Conservation (phyloP, 371 early-diverging fungal species). For the Dinochytrium kinnereticum region DNA sequence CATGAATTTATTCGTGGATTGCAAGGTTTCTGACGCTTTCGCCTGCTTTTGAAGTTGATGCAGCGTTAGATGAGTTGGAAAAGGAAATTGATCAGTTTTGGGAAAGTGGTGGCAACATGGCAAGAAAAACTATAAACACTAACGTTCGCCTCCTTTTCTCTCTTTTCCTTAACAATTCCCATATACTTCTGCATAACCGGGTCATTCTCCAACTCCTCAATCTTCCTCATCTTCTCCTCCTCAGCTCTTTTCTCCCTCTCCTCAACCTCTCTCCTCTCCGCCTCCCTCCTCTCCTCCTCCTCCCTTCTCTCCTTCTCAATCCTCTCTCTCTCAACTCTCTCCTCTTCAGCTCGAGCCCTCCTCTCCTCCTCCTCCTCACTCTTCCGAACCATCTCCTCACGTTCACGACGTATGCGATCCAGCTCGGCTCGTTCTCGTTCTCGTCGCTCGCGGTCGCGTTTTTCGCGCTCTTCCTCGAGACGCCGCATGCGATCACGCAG, state of each 20-base stretch:
- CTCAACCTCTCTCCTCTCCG: slow-evolving; percentile 22
- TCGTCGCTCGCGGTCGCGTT: slow-evolving; percentile 22
- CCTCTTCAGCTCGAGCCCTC: slow-evolving; percentile 16
- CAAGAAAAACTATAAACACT: neutral
- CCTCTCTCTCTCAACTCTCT: slow-evolving; percentile 15
- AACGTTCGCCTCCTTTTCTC: slow-evolving; percentile 30
- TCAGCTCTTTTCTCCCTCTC: slow-evolving; percentile 9
- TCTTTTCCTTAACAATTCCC: slow-evolving; percentile 46
- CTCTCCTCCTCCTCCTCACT: slow-evolving; percentile 11
- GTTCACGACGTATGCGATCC: slow-evolving; percentile 22
- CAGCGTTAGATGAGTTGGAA: too few species aligned
- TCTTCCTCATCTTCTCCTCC: slow-evolving; percentile 26
- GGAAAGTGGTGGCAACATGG: neutral
- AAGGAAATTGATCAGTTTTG: too few species aligned
- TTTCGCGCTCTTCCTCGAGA: slow-evolving; percentile 8
- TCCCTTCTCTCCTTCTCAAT: neutral
- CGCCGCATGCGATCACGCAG: neutral
- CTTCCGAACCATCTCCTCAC: slow-evolving; percentile 17
- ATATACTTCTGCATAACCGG: slow-evolving; percentile 53
- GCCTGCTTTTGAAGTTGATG: too few species aligned
- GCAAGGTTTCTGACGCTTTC: too few species aligned
- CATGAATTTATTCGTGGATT: too few species aligned
- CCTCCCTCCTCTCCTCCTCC: slow-evolving; percentile 18
- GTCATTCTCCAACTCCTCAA: slow-evolving; percentile 43
- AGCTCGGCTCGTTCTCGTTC: slow-evolving; percentile 15